Evolutionary conservation across 805 yeast species (phyloP).

Genomic region (Metschnikowia santaceciliae): DNA sequence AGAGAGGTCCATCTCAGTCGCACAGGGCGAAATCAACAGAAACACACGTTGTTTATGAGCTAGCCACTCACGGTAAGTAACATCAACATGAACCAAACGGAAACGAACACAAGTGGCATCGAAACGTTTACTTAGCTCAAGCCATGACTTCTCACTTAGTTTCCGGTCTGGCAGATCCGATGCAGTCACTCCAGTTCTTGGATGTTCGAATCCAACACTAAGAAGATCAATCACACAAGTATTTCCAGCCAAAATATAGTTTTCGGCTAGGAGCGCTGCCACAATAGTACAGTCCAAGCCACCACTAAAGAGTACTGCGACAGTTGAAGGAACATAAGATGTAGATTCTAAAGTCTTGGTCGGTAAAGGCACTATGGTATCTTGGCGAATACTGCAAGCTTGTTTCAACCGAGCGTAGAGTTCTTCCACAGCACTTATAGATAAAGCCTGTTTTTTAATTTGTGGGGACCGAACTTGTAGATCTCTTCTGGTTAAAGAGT

Average conservation of each 20-base stretch:
- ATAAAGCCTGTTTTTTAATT: background rate
- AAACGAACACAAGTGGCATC: conserved; percentile 34
- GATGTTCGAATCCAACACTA: conserved; percentile 91
- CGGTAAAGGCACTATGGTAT: conserved; percentile 41
- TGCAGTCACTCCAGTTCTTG: conserved; percentile 61
- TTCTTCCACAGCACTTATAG: background rate
- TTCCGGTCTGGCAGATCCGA: conserved; percentile 81
- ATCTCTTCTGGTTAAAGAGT: conserved; percentile 1
- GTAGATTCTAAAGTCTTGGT: background rate
- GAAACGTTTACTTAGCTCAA: conserved; percentile 43
- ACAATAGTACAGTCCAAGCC: conserved; percentile 90
- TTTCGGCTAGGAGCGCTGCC: conserved; percentile 46
- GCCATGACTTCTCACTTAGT: conserved; percentile 64
- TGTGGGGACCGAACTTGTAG: background rate
- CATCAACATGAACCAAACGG: conserved; percentile 64
- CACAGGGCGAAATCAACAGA: conserved; percentile 72
- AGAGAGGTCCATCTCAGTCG: conserved; percentile 92
- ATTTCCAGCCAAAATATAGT: conserved; percentile 15
- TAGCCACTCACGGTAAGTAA: conserved; percentile 64
- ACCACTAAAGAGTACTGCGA: conserved; percentile 80
- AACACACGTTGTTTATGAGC: conserved; percentile 48
- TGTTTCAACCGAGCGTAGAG: conserved; percentile 25
- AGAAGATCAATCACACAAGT: conserved; percentile 56
- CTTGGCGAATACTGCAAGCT: conserved; percentile 50
- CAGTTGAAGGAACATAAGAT: conserved; percentile 18